A percentile compares a stretch with the other conserved stretches of the same genome.
phyloP scores from a whole-genome alignment of 169 alveolate species.

The Cytauxzoon felis region DNA sequence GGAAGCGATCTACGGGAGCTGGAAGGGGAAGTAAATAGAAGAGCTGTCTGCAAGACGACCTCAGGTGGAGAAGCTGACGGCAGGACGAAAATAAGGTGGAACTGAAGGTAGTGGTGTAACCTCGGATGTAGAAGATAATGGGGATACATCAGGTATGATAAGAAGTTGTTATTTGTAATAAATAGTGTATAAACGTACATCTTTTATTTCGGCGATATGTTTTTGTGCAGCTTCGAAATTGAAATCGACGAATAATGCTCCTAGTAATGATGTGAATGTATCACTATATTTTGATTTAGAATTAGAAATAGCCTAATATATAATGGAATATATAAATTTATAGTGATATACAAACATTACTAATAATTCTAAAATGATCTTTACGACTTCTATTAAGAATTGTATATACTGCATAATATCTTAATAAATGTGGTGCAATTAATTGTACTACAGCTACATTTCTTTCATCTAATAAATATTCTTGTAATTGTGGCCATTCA shows the following conservation, averaged over 20 bases:
- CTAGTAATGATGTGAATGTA: slow-evolving; percentile 82
- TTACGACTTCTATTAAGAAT: slow-evolving; percentile 72
- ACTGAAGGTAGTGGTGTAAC: neutral
- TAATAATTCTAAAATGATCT: slow-evolving; percentile 74
- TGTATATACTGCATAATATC: slow-evolving; percentile 78
- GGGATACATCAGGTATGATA: neutral
- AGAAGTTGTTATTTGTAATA: neutral
- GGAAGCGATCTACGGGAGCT: too few species aligned
- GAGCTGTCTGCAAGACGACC: too few species aligned
- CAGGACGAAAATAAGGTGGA: neutral
- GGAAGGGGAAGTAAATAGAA: too few species aligned
- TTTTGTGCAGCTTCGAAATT: slow-evolving; percentile 85
- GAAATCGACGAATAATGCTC: slow-evolving; percentile 81
- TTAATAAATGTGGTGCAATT: slow-evolving; percentile 73
- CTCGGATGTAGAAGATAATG: too few species aligned
- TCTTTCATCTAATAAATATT: slow-evolving; percentile 74
- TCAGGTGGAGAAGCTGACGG: too few species aligned
- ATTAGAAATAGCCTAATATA: slow-evolving; percentile 60
- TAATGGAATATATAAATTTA: neutral
- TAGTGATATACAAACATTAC: slow-evolving; percentile 17
- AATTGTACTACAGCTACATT: slow-evolving; percentile 68
- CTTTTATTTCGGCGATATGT: slow-evolving; percentile 71
- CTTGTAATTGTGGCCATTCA: slow-evolving; percentile 74
- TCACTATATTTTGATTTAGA: slow-evolving; percentile 77
- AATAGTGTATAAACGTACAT: slow-evolving; percentile 24